Conservation (phyloP, 495 filamentous ascomycete genomes). For the Lophiotrema nucula region DNA sequence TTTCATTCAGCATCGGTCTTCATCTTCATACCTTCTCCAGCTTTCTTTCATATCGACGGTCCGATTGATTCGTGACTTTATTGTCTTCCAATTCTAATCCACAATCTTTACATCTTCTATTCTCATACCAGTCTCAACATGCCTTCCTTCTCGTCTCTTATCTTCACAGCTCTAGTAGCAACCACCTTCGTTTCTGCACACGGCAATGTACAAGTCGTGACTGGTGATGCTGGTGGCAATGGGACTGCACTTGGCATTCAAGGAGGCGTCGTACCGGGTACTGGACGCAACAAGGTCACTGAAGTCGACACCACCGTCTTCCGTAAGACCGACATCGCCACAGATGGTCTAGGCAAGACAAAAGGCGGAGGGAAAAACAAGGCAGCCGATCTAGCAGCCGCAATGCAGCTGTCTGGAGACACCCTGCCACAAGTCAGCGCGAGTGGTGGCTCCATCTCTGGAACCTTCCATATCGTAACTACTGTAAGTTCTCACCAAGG, state of each 20-base stretch:
- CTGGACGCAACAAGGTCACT: conserved; percentile 3
- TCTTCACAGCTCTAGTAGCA: background rate
- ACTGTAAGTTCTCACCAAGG: conserved; percentile 7
- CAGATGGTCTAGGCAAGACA: conserved; percentile 9
- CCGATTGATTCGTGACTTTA: background rate
- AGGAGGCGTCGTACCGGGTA: conserved; percentile 9
- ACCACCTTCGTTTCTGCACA: conserved; percentile 2
- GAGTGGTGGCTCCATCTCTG: background rate
- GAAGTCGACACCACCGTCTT: conserved; percentile 21
- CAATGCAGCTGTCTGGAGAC: background rate
- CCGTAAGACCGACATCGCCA: conserved; percentile 2
- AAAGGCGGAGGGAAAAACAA: conserved; percentile 6
- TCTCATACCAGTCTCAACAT: too few relatives aligned
- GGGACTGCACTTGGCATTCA: conserved; percentile 14
- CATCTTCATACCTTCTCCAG: background rate
- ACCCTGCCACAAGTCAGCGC: conserved; percentile 14
- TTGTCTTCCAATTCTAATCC: background rate
- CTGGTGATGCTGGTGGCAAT: conserved; percentile 13
- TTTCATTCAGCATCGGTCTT: background rate
- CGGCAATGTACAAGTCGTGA: background rate
- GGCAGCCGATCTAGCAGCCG: background rate
- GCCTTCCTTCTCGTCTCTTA: background rate
- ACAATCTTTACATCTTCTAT: background rate
- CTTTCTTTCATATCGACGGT: background rate
- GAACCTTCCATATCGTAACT: conserved; percentile 15